A percentile compares a stretch with the other conserved stretches of the same genome.
Conservation (phyloP, 768 basidiomycete species). For the Leccinum arenicola region DNA sequence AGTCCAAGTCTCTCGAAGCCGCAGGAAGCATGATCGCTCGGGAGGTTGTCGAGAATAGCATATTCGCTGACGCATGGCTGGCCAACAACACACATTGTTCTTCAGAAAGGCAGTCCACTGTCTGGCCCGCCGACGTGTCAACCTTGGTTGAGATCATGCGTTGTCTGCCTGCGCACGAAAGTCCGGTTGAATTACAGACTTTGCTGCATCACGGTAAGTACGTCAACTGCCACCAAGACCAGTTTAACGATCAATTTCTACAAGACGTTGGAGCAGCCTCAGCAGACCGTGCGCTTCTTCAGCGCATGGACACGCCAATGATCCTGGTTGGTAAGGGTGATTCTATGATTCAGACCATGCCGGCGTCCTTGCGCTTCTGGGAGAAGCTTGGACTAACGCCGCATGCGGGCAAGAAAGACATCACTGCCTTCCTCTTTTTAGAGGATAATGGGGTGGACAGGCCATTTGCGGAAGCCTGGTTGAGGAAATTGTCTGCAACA, state of each 20-base stretch:
- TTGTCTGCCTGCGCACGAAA: constrained; percentile 36
- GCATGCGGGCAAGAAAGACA: constrained; percentile 66
- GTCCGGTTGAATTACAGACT: constrained; percentile 40
- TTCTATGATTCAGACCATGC: constrained; percentile 63
- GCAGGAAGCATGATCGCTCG: constrained; percentile 59
- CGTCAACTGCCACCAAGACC: not conserved
- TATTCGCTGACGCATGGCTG: constrained; percentile 69
- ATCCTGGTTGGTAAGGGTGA: constrained; percentile 67
- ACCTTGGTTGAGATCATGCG: constrained; percentile 38
- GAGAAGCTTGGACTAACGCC: constrained; percentile 78
- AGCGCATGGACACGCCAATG: constrained; percentile 50
- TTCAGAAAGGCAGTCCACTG: constrained; percentile 27
- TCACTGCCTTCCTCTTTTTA: constrained; percentile 64
- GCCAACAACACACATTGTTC: constrained; percentile 32
- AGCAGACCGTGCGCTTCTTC: constrained; percentile 19
- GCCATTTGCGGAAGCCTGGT: constrained; percentile 55
- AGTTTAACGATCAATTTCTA: not conserved
- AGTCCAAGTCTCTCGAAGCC: constrained; percentile 64
- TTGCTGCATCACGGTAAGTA: constrained; percentile 42
- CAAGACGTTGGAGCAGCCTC: constrained; percentile 2
- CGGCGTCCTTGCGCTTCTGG: constrained; percentile 79
- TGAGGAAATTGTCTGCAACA: constrained; percentile 46
- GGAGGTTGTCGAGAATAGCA: constrained; percentile 71
- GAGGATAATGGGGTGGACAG: constrained; percentile 57
- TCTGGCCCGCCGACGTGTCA: constrained; percentile 61